These are phyloP conservation scores for Penicillium sclerotiorum DNA, from an alignment of 2,329 filamentous ascomycete species.

Conservation along the genomic window DNA sequence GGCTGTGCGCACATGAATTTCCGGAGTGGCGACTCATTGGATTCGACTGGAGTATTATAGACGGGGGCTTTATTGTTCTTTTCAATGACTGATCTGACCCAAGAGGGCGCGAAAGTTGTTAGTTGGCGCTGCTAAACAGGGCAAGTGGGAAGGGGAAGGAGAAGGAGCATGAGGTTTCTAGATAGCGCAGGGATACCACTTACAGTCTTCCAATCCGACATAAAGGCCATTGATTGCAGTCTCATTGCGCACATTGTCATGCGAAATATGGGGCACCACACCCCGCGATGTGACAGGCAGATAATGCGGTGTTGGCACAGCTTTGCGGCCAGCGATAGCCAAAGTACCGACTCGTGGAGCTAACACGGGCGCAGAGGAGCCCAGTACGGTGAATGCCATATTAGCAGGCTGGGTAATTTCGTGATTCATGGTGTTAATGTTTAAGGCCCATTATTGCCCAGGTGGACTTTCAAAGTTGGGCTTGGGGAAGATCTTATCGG, in stretches of 20 bases:
- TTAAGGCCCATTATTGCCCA: slow-evolving; percentile 16
- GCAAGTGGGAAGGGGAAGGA: background rate
- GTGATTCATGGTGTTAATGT: slow-evolving; percentile 32
- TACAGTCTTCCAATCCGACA: slow-evolving; percentile 90
- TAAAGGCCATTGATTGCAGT: slow-evolving; percentile 71
- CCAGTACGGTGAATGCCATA: slow-evolving; percentile 44
- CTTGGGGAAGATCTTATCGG: slow-evolving; percentile 24
- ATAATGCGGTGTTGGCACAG: slow-evolving; percentile 82
- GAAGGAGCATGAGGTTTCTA: too few species aligned
- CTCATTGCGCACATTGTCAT: slow-evolving; percentile 73
- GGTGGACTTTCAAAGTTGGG: too few species aligned
- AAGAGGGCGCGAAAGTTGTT: slow-evolving; percentile 30
- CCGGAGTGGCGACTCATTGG: slow-evolving; percentile 64
- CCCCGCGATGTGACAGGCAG: slow-evolving; percentile 81
- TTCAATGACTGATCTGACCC: slow-evolving; percentile 62
- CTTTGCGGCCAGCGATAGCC: slow-evolving; percentile 61
- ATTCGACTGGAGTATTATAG: slow-evolving; percentile 50
- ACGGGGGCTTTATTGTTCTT: slow-evolving; percentile 55
- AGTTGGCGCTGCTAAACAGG: slow-evolving; percentile 21
- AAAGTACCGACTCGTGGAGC: slow-evolving; percentile 69
- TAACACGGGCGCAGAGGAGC: slow-evolving; percentile 36
- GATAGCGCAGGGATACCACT: slow-evolving; percentile 35
- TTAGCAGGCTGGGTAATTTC: slow-evolving; percentile 28
- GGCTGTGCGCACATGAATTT: slow-evolving; percentile 74
- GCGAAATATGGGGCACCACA: slow-evolving; percentile 81